phyloP scores from a whole-genome alignment of 768 basidiomycete species.

The Auricularia sp. region DNA sequence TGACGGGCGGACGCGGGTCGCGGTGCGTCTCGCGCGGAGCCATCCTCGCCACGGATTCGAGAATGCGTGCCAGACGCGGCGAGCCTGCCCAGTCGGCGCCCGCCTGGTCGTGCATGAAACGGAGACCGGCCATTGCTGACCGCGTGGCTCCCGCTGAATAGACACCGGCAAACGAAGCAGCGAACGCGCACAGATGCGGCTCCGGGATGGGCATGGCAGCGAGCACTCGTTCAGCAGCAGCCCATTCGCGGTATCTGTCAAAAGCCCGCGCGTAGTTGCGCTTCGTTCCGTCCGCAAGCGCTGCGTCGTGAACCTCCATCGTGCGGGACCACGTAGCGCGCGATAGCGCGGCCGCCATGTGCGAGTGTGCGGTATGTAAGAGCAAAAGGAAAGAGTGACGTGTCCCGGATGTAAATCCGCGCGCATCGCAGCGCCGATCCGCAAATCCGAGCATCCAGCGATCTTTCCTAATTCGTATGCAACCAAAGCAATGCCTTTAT shows the following conservation, averaged over 20 bases:
- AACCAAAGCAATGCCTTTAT: not conserved
- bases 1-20: constrained; percentile 21
- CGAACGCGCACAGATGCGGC: not conserved
- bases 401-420: too few species aligned
- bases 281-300: not conserved
- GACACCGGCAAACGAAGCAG: not conserved
- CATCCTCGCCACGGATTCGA: not conserved
- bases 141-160: not conserved
- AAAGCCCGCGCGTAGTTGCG: not conserved
- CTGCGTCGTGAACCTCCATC: not conserved
- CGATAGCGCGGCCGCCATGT: too few species aligned
- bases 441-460: too few species aligned
- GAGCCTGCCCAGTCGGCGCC: not conserved
- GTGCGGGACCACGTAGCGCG: not conserved
- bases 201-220: not conserved
- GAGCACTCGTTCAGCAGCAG: not conserved
- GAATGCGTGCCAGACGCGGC: not conserved
- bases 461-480: too few species aligned
- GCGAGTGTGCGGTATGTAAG: too few species aligned
- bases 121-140: not conserved
- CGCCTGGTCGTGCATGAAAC: not conserved
- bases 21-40: not conserved
- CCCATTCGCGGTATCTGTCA: not conserved
- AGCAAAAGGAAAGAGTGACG: too few species aligned
- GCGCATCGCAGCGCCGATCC: too few species aligned